Base-by-base conservation (phyloP, 2,329 filamentous ascomycete species). In the Pyrenochaeta sp. region DNA sequence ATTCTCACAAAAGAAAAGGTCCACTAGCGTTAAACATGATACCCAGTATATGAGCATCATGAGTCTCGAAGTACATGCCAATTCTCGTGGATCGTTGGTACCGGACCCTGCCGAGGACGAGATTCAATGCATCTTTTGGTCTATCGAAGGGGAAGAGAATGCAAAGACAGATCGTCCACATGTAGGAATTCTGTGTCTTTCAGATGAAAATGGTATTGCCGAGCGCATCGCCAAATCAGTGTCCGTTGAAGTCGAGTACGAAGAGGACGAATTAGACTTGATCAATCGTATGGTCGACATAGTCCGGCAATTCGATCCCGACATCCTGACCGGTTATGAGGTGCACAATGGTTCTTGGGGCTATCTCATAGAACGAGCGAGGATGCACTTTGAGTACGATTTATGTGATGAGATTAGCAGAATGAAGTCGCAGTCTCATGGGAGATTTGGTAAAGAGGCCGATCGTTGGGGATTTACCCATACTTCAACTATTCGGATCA, bases 31-130 rank as follows among this genome's bases (percentile, higher is more conserved):
- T 13, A 83, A 90, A 61, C 89, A 93, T 55, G 90, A 95, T 68
- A 85, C 84, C 3, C 89, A 94, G 58, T 96, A 96, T 68, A 97
- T 99, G 94, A 96, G 89, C 57, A 90, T 88, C 13, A 92, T 99
- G 89, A 95, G 91, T 55, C 72, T 99, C 6, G 94, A 99, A 67
- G 75, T 97, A 4, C 93, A 99, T 65, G 87, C 95, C 50, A 96
- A 96, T 58, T 94, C 88, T 3, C 82, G 93, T 42, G 90, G 84
- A 6, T 85, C 83, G 35, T 78, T 96, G 7, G 82, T 90, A 2
- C 91, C 94, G 1, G 91, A 99, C 62, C 94, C 94, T 0, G 90
- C 93, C 57, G 82, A 95, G 56, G 94, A 99, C 67, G 89, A 93
- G 58, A 83, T 99, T 3, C 83, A 88, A 51, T 91, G 88, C 62